Evolutionary conservation across 441 rosid species (phyloP).

Genomic region (Breynia disticha): DNA sequence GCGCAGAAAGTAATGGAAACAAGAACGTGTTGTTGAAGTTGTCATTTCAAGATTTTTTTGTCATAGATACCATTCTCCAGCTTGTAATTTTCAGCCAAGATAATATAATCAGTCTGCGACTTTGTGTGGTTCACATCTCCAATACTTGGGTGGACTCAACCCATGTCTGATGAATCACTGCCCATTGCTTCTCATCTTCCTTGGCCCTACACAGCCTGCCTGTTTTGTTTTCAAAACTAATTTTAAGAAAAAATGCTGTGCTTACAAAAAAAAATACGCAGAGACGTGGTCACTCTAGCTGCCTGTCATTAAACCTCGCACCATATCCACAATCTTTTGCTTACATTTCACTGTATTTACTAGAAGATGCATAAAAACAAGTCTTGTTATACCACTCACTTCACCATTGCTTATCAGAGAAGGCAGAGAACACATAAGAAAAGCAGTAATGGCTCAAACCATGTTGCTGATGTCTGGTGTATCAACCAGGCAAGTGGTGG

Average conservation of each 20-base stretch:
- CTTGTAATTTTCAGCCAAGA: no score
- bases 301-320: slow-evolving; percentile 34
- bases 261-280: not conserved
- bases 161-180: no score
- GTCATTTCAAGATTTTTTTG: no score
- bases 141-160: no score
- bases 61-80: no score
- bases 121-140: no score
- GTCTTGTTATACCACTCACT: not conserved
- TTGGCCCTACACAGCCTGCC: no score
- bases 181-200: no score
- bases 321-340: slow-evolving; percentile 31
- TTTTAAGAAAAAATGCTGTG: not conserved
- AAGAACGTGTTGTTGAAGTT: no score
- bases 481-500: slow-evolving; percentile 32
- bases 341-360: slow-evolving; percentile 1
- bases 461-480: slow-evolving; percentile 63
- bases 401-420: no score
- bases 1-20: no score
- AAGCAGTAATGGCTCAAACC: slow-evolving; percentile 38
- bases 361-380: not conserved
- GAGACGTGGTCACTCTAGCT: slow-evolving; percentile 57
- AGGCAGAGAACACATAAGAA: not conserved
- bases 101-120: no score
- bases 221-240: not conserved